These are phyloP conservation scores for Ogataea populi-albae DNA, from an alignment of 805 yeast genomes.

Conservation along the genomic window DNA sequence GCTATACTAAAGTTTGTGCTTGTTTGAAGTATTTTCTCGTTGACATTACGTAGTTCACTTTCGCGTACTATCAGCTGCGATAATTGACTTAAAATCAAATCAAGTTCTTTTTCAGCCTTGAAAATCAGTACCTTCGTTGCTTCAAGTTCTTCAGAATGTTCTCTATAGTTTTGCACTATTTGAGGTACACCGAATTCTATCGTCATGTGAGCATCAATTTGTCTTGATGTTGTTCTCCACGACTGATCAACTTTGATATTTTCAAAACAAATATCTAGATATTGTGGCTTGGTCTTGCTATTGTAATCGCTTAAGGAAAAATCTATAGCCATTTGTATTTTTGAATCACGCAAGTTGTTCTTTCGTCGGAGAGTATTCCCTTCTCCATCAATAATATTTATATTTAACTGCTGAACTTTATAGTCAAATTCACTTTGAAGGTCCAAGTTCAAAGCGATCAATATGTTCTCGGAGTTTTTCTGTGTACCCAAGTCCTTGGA, in stretches of 20 bases:
- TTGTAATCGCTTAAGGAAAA: constrained; percentile 19
- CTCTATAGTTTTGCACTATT: constrained; percentile 21
- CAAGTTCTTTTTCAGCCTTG: constrained; percentile 21
- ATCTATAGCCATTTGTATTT: constrained; percentile 22
- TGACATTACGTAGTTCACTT: constrained; percentile 24
- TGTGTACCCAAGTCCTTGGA: constrained; percentile 1
- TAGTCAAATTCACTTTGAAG: constrained; percentile 18
- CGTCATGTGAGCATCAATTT: constrained; percentile 17
- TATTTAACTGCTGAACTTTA: constrained; percentile 23
- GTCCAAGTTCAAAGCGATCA: constrained; percentile 23
- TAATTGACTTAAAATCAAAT: constrained; percentile 15
- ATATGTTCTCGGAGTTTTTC: constrained; percentile 9
- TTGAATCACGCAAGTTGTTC: constrained; percentile 17
- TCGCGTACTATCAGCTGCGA: constrained; percentile 18
- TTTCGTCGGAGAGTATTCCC: constrained; percentile 29
- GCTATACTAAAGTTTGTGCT: constrained; percentile 16
- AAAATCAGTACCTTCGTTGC: constrained; percentile 10
- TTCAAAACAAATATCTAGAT: constrained; percentile 33
- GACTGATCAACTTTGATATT: constrained; percentile 29
- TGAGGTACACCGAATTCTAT: constrained; percentile 28
- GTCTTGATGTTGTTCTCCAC: constrained; percentile 23
- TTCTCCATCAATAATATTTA: constrained; percentile 28
- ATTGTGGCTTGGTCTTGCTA: constrained; percentile 17
- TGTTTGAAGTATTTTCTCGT: constrained; percentile 25
- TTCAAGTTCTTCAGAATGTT: constrained; percentile 18